phyloP scores from a whole-genome alignment of 75 land plant genomes.

The Cunninghamia lanceolata region DNA sequence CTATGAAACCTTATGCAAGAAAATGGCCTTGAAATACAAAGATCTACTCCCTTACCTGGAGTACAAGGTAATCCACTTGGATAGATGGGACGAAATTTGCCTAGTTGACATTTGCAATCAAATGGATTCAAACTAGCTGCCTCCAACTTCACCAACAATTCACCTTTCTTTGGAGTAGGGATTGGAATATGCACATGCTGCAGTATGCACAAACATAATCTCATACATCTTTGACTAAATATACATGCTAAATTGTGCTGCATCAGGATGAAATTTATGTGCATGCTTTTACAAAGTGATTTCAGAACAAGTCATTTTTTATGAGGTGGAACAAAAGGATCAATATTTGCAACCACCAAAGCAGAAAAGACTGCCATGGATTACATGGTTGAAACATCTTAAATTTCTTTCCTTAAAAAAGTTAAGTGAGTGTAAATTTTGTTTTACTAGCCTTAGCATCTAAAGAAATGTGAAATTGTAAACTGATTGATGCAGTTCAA shows the following conservation, averaged over 20 bases:
- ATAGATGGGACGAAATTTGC: slow-evolving; percentile 49
- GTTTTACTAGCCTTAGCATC: too few species aligned
- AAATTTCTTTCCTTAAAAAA: too few species aligned
- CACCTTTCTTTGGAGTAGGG: slow-evolving; percentile 59
- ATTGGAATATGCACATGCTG: slow-evolving; percentile 78
- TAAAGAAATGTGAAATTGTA: too few species aligned
- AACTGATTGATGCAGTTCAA: too few species aligned
- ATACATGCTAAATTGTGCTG: not conserved
- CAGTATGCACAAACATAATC: not conserved
- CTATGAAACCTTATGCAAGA: not conserved
- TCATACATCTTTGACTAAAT: not conserved
- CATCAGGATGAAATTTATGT: not conserved
- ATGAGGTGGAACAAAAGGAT: not conserved
- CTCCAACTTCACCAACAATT: slow-evolving; percentile 75
- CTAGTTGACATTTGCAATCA: slow-evolving; percentile 84
- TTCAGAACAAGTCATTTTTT: not conserved
- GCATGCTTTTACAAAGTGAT: not conserved
- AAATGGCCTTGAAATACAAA: not conserved
- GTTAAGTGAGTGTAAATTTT: too few species aligned
- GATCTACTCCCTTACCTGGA: slow-evolving; percentile 42
- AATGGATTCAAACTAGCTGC: slow-evolving; percentile 67
- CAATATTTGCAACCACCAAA: too few species aligned
- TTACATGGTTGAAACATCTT: too few species aligned
- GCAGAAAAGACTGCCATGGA: too few species aligned
- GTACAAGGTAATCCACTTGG: slow-evolving; percentile 61